Evolutionary conservation across 441 rosid genomes (phyloP), one percentile per base, ranked within the genome.

Genomic region (Aquilaria agallochum): DNA sequence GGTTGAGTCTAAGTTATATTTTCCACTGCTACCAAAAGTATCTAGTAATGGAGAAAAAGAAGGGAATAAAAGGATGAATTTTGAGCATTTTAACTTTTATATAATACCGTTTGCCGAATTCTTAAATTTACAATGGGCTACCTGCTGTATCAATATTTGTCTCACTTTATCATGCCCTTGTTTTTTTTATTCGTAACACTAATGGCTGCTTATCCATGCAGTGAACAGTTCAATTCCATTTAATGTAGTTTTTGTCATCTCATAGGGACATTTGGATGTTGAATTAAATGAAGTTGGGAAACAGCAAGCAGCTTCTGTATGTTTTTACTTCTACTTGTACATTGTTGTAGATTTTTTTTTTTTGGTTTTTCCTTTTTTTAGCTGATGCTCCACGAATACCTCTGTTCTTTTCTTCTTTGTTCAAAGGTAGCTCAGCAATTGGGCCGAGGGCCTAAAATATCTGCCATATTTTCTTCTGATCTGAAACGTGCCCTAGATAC

Each of bases 401-500:
- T 49, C 57, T 56, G 32, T 20, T 27, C 50, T 11, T 15, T 63
- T 62, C 34, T 31, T 40, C 11, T 56, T 67, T 45, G 15, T 10
- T 53, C 5, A 31, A 67, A 92, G 94, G 86, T 88, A 59, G 95
- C 97, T 34, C 75, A 81, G 27, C 72, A 89, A 50, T 73, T 93
- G 50, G 75, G 89, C 14, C 77, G 68, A 68, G 97, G 84, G 68
- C 71, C 70, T 47, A 77, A 83, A 67, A 64, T 83, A 53, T 75
- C 89, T 54, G 74, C 67, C 45, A 71, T 92, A 0, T 93, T 90
- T 68, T 82, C 91, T 62, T 93, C 95, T 74, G 87, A 93, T 66
- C 72, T 93, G 73, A 90, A 90, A 70, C 80, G 96, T 75, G 98
- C 96, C 44, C 71, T 63, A 48, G 88, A 75, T 73, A 85, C 91